Evolutionary conservation across 2,329 filamentous ascomycete species (phyloP).

Genomic region (Colletotrichum phormii): DNA sequence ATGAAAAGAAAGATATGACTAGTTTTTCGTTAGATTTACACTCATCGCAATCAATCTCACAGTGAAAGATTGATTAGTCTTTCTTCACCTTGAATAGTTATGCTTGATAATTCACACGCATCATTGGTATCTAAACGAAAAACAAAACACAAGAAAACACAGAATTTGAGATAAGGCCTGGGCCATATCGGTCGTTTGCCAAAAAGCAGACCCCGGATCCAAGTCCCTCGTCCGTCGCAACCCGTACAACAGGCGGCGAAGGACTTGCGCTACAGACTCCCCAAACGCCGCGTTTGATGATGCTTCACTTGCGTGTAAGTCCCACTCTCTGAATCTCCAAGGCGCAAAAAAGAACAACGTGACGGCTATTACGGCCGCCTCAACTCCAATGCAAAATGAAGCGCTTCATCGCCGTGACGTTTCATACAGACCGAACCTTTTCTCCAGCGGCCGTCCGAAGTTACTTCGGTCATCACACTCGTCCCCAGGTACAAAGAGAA

Average conservation of each 20-base stretch:
- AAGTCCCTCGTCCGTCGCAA: neutral
- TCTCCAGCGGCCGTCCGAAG: neutral
- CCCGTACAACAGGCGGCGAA: neutral
- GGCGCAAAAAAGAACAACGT: neutral
- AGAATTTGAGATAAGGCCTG: neutral
- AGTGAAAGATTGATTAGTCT: neutral
- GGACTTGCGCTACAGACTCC: neutral
- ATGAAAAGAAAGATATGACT: neutral
- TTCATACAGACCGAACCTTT: neutral
- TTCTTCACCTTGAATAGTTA: neutral
- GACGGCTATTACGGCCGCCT: constrained; percentile 22
- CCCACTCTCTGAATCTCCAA: neutral
- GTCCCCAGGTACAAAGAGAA: neutral
- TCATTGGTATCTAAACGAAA: neutral
- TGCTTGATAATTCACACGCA: neutral
- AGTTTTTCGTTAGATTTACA: neutral
- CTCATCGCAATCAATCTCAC: neutral
- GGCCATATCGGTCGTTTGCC: neutral
- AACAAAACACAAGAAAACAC: neutral
- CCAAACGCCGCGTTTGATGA: neutral
- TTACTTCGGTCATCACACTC: neutral
- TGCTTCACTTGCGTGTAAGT: neutral
- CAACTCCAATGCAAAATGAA: constrained; percentile 12
- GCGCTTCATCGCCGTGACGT: constrained; percentile 22
- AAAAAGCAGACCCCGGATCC: neutral